phyloP scores from a whole-genome alignment of 1,284 basidiomycete genomes.

The Moesziomyces sp. region DNA sequence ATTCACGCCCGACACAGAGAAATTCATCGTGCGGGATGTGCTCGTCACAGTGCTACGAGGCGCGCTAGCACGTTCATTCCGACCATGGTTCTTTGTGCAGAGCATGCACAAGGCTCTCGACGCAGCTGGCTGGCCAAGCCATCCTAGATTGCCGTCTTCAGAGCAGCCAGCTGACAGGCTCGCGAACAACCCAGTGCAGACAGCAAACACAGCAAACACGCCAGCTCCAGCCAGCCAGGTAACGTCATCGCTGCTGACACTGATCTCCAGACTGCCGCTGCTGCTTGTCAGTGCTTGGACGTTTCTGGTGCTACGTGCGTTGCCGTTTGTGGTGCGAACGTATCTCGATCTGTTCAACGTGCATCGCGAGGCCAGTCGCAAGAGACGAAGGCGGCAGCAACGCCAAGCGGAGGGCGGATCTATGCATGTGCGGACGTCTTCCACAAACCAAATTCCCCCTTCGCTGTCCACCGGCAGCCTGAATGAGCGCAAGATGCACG shows the following conservation, averaged over 20 bases:
- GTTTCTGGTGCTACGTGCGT: constrained; percentile 15
- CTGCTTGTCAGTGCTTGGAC: constrained; percentile 28
- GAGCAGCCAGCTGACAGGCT: not conserved
- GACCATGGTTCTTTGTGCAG: constrained; percentile 52
- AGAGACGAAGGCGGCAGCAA: constrained; percentile 7
- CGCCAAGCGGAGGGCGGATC: not conserved
- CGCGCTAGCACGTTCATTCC: constrained; percentile 26
- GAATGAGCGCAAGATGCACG: constrained; percentile 43
- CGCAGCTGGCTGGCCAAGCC: constrained; percentile 21
- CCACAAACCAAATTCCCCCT: constrained; percentile 13
- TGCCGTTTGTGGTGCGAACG: constrained; percentile 32
- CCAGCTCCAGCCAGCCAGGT: not conserved
- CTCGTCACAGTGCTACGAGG: constrained; percentile 42
- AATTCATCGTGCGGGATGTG: constrained; percentile 48
- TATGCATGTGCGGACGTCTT: constrained; percentile 5
- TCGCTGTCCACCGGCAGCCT: constrained; percentile 32
- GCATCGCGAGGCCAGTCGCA: constrained; percentile 24
- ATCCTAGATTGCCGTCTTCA: constrained; percentile 5
- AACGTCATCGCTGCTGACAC: not conserved
- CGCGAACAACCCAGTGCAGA: not conserved
- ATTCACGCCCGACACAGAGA: constrained; percentile 44
- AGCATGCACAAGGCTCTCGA: constrained; percentile 45
- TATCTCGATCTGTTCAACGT: constrained; percentile 49
- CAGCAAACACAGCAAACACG: too few relatives aligned
- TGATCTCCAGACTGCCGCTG: constrained; percentile 21